Evolutionary conservation across 768 basidiomycete genomes (phyloP).

Genomic region (Exidia glandulosa): DNA sequence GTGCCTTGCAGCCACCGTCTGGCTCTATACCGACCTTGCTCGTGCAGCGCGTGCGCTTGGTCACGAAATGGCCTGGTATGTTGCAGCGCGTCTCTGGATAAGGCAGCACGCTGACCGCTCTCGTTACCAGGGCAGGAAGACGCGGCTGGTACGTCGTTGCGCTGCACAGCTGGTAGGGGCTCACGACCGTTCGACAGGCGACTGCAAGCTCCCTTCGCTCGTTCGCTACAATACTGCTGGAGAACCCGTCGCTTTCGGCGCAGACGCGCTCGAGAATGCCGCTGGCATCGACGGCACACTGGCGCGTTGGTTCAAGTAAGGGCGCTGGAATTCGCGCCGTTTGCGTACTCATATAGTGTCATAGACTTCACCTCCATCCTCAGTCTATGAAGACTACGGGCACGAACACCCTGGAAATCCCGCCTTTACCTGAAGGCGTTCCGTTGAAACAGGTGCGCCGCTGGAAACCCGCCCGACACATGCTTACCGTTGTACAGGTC

Average conservation of each 20-base stretch:
- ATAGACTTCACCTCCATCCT: conserved; percentile 3
- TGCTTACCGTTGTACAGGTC: background rate
- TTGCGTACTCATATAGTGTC: background rate
- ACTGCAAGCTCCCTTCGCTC: conserved; percentile 1
- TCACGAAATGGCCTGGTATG: conserved; percentile 3
- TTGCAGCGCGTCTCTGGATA: background rate
- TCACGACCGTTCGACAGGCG: no score
- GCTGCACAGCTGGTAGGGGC: no score
- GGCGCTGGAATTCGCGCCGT: background rate
- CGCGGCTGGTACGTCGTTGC: background rate
- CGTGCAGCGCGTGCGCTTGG: background rate
- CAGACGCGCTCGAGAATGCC: conserved; percentile 1
- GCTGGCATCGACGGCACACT: background rate
- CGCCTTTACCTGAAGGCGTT: background rate
- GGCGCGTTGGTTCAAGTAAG: conserved; percentile 3
- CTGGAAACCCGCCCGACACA: background rate
- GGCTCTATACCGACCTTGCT: background rate
- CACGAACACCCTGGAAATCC: background rate
- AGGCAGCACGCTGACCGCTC: background rate
- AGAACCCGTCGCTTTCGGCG: background rate
- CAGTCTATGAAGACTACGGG: background rate
- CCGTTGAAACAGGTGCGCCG: background rate
- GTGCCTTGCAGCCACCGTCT: background rate
- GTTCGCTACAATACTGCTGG: background rate
- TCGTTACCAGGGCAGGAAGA: background rate